Evolutionary conservation across 2,329 filamentous ascomycete species (phyloP), one percentile per base, ranked within the genome.

Genomic region (Fusarium devonianum): DNA sequence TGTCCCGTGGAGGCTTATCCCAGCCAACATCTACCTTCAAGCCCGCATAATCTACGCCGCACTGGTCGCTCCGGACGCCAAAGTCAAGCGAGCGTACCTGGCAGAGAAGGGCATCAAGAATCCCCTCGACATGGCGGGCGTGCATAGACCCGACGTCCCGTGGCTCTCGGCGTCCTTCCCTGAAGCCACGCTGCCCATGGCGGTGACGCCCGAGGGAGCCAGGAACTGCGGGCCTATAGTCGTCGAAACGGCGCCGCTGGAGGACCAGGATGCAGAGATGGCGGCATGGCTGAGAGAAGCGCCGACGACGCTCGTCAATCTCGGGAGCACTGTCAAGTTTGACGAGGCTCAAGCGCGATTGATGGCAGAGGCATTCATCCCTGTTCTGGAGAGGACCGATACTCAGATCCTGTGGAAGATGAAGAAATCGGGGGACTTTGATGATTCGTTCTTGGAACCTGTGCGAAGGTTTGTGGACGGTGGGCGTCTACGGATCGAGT

Each of bases 251-350:
- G 51, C 62, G 2, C 59, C 73, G 0, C 66, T 77, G 0, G 45
- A 65, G 21, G 64, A 72, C 12, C 65, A 70, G 9, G 78, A 82
- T 41, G 64, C 72, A 0, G 73, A 74, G 28, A 63, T 83, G 22
- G 68, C 70, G 3, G 22, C 32, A 2, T 81, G 78, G 78, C 56
- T 81, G 7, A 54, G 62, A 1, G 56, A 60, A 8, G 64, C 61
- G 0, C 73, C 74, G 3, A 81, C 78, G 0, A 62, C 81, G 3
- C 67, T 81, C 8, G 70, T 81, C n/a, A 79, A 77, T 47, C 67
- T 81, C 2, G 78, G 78, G 0, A 78, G 74, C 2, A 64, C 71
- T 5, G 64, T 71, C 17, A 54, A 56, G 4, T 67, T 63, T 33
- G 48, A 49, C 19, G 49, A 65, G 39, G 29, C 49, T 2, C 51